phyloP scores from a whole-genome alignment of 164 flowering plant species.

The Magnolia kwangsiensis region DNA sequence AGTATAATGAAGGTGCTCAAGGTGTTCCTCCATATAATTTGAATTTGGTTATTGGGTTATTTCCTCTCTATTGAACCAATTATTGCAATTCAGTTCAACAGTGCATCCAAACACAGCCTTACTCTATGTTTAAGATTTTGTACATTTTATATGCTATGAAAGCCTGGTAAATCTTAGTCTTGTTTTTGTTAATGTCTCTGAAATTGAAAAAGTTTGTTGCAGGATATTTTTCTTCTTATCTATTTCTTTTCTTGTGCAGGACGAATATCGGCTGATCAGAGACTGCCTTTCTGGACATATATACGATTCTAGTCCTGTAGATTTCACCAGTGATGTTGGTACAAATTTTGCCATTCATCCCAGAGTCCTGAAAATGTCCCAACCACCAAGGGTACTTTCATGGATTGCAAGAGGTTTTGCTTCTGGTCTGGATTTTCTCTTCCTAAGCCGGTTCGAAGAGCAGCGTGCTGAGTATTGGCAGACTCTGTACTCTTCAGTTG shows the following conservation, averaged over 20 bases:
- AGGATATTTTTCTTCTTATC: not conserved
- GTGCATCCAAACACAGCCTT: no score
- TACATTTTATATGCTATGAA: no score
- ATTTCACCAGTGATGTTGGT: conserved; percentile 84
- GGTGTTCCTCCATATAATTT: not conserved
- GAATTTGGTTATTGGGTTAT: not conserved
- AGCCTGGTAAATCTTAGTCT: not conserved
- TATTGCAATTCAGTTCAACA: no score
- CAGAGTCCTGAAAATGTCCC: conserved; percentile 51
- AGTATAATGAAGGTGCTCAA: not conserved
- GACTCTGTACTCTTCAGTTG: conserved; percentile 78
- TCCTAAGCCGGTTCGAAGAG: conserved; percentile 69
- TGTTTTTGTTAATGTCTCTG: conserved; percentile 1
- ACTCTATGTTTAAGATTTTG: no score
- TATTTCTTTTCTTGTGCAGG: conserved; percentile 41
- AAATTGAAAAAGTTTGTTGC: conserved; percentile 3
- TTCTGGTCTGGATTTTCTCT: conserved; percentile 71
- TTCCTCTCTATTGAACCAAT: not conserved
- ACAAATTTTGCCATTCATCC: conserved; percentile 74
- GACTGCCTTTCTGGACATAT: conserved; percentile 73
- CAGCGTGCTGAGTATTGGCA: conserved; percentile 99
- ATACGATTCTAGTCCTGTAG: conserved; percentile 89
- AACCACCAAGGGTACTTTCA: conserved; percentile 59
- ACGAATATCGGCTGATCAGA: conserved; percentile 55
- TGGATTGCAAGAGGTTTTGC: conserved; percentile 71